Base-by-base conservation (phyloP, 192 early-diverging fungal genomes). In the Backusella luteola region DNA sequence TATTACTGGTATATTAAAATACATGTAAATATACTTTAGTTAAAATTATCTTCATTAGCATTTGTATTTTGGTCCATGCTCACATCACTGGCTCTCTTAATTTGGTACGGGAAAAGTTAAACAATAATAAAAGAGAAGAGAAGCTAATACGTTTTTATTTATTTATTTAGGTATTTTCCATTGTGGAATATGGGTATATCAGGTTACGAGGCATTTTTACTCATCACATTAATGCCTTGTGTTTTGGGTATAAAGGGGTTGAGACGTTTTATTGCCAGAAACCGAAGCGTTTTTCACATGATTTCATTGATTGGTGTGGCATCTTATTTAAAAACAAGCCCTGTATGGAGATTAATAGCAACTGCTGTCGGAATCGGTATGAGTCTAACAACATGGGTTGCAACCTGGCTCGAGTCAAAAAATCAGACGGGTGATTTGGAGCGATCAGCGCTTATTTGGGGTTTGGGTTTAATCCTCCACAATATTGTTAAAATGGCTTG, bases 121-220 rank as follows among this genome's bases (percentile, higher is more conserved):
- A 39, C 12, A 66, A 17, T 44, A 56, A 63, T 63, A 63, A 29
- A n/a, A 26, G 9, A 11, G 17, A 29, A 3, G 19, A 15, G 0
- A 68, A 17, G 21, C 8, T 35, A 34, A 19, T 35, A n/a, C 23
- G 11, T 35, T 14, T 34, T 68, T 36, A 35, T 67, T 66, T 35
- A 14, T 67, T 34, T 35, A 15, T 29, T 90, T 74, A 91, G 93
- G 93, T 94, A 94, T 80, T 94, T 94, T 77, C 93, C 93, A 23
- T 82, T 94, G 44, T 94, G 92, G 91, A 87, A 93, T 83, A 94
- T 94, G 93, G 93, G 93, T 4, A 87, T 94, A 76, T 93, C 92
- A 12, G 93, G 93, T 42, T 93, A 90, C 75, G 93, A 94, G 76
- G 89, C 88, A 9, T 89, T 89, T 39, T 81, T 94, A 73, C 85